phyloP scores from a whole-genome alignment of 805 yeast species.

The Huiozyma naganishii region DNA sequence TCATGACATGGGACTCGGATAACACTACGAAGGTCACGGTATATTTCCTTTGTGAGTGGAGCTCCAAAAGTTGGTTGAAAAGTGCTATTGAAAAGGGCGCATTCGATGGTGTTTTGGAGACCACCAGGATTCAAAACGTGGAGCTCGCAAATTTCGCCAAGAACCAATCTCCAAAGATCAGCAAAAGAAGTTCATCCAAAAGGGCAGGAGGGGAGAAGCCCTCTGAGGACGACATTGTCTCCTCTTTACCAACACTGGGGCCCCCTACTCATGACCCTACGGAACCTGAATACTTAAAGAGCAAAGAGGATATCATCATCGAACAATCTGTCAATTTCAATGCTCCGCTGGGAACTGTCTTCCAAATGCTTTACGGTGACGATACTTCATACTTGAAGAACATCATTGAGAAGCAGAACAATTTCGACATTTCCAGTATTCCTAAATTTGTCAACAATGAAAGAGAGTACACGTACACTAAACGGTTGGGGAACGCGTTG shows the following conservation, averaged over 20 bases:
- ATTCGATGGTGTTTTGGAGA: constrained; percentile 58
- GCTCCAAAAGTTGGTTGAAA: constrained; percentile 69
- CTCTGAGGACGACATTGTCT: constrained; percentile 10
- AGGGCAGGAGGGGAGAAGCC: constrained; percentile 2
- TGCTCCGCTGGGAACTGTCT: constrained; percentile 63
- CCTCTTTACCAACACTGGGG: constrained; percentile 26
- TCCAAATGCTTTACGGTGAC: constrained; percentile 50
- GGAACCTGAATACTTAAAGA: constrained; percentile 32
- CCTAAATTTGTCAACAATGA: constrained; percentile 32
- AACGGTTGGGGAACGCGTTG: constrained; percentile 50
- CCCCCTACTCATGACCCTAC: constrained; percentile 39
- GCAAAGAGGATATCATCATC: constrained; percentile 43
- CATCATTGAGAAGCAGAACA: constrained; percentile 48
- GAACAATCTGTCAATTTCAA: constrained; percentile 36
- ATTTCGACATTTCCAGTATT: constrained; percentile 44
- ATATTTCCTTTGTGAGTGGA: constrained; percentile 55
- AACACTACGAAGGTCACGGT: constrained; percentile 45
- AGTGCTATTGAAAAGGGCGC: constrained; percentile 68
- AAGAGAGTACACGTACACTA: constrained; percentile 44
- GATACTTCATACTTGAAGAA: constrained; percentile 39
- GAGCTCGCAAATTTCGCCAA: constrained; percentile 33
- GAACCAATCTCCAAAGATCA: constrained; percentile 1
- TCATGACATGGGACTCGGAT: constrained; percentile 52
- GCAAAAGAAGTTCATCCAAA: constrained; percentile 6
- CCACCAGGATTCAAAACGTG: constrained; percentile 37